Evolutionary conservation across 352 stramenopile genomes (phyloP).

Genomic region (Phytopythium mirpurense): DNA sequence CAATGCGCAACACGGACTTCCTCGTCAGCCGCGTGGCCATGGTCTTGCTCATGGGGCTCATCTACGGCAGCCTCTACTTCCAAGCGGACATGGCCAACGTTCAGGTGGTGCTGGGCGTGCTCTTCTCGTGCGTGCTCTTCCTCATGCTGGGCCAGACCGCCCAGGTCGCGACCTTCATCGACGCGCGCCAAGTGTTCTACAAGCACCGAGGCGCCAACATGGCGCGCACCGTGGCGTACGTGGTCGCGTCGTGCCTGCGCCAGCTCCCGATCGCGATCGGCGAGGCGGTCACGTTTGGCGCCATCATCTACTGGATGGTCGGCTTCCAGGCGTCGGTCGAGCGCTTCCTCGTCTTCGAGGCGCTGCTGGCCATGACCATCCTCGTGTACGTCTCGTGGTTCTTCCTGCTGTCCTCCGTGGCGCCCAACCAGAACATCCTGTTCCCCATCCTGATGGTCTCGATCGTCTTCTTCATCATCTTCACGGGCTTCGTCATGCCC

Average conservation of each 20-base stretch:
- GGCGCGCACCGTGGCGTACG: slow-evolving; percentile 52
- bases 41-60: slow-evolving; percentile 20
- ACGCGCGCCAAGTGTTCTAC: slow-evolving; percentile 48
- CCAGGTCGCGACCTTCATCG: slow-evolving; percentile 58
- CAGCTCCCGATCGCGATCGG: slow-evolving; percentile 28
- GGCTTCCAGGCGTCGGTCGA: slow-evolving; percentile 23
- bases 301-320: slow-evolving; percentile 27
- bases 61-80: slow-evolving; percentile 23
- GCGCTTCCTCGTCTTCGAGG: slow-evolving; percentile 53
- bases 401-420: slow-evolving; percentile 19
- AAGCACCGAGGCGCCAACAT: slow-evolving; percentile 70
- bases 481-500: slow-evolving; percentile 34
- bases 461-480: slow-evolving; percentile 30
- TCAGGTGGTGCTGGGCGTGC: slow-evolving; percentile 41
- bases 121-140: slow-evolving; percentile 75
- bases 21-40: slow-evolving; percentile 21
- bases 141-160: slow-evolving; percentile 53
- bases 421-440: slow-evolving; percentile 24
- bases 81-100: slow-evolving; percentile 17
- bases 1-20: slow-evolving; percentile 27
- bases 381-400: slow-evolving; percentile 14
- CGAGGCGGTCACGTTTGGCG: slow-evolving; percentile 65
- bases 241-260: slow-evolving; percentile 29
- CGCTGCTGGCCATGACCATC: slow-evolving; percentile 42
- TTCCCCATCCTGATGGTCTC: slow-evolving; percentile 25